Conservation (phyloP, 2,329 filamentous ascomycete genomes). For the Penicillium psychrosexuale region DNA sequence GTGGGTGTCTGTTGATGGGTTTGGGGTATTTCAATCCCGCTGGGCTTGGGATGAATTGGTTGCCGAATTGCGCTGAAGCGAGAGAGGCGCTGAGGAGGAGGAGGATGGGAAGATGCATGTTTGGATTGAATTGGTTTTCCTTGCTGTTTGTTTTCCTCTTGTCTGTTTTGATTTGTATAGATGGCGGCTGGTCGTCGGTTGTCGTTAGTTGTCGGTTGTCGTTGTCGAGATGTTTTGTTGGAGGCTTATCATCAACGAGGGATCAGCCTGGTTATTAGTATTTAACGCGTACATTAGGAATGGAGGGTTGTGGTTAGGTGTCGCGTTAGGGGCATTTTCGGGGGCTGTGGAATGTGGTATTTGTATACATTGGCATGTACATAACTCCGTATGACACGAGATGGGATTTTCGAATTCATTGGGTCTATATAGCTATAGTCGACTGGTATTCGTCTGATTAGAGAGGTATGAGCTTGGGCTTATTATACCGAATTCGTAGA, state of each 20-base stretch:
- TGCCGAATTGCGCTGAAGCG: slow-evolving; percentile 2
- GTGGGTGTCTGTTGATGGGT: neutral
- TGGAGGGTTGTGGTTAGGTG: neutral
- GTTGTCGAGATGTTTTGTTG: neutral
- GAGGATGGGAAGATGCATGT: slow-evolving; percentile 19
- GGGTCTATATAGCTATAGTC: neutral
- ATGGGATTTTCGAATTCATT: neutral
- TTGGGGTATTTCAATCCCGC: neutral
- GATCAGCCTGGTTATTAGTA: neutral
- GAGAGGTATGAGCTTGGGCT: neutral
- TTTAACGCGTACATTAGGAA: neutral
- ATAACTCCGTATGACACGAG: neutral
- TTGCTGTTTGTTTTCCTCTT: neutral
- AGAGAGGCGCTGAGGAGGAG: slow-evolving; percentile 18
- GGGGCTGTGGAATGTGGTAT: neutral
- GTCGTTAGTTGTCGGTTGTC: too few species aligned
- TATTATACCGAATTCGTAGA: neutral
- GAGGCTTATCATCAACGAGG: neutral
- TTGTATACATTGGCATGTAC: neutral
- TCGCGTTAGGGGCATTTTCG: neutral
- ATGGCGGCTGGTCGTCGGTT: neutral
- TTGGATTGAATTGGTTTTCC: neutral
- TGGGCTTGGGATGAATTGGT: neutral
- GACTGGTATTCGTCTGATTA: neutral
- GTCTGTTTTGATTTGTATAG: neutral